Evolutionary conservation across 108 stramenopile genomes (phyloP).

Genomic region (Skeletonema costatum): DNA sequence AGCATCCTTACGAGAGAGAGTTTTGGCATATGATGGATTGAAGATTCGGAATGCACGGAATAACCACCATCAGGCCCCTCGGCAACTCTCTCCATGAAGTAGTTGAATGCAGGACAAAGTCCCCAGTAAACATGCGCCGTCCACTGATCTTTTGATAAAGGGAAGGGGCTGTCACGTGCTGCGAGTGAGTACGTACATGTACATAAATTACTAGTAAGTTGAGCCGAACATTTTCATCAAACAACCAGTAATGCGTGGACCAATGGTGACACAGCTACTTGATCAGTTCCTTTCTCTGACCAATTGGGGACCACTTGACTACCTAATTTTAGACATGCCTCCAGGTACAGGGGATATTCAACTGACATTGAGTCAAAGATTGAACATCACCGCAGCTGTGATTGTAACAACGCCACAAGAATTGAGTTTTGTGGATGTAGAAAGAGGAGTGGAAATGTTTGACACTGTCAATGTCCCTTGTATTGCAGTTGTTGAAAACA

Average conservation of each 20-base stretch:
- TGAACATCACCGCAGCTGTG: constrained; percentile 93
- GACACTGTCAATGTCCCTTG: constrained; percentile 92
- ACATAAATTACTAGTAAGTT: too few species aligned
- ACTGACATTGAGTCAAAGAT: constrained; percentile 91
- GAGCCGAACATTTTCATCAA: too few species aligned
- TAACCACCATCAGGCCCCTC: too few species aligned
- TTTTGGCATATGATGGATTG: too few species aligned
- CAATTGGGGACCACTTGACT: constrained; percentile 97
- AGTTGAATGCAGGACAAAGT: too few species aligned
- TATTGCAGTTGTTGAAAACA: constrained; percentile 98
- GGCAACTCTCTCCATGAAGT: too few species aligned
- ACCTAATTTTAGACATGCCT: constrained; percentile 98
- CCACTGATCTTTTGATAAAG: too few species aligned
- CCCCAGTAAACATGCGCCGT: too few species aligned
- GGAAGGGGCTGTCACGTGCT: too few species aligned
- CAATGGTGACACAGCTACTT: constrained; percentile 90
- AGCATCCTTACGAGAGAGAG: too few species aligned
- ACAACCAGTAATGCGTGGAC: constrained; percentile 88
- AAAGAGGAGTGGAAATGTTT: constrained; percentile 97
- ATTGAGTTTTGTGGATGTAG: constrained; percentile 95
- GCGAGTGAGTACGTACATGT: too few species aligned
- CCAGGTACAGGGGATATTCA: constrained; percentile 99
- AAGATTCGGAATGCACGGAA: too few species aligned
- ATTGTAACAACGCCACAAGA: constrained; percentile 98
- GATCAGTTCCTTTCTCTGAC: constrained; percentile 93